Percentiles rank a stretch among this genome's conserved stretches.
Evolutionary conservation across 495 filamentous ascomycete species (phyloP).

Genomic region (Penicillium atrosanguineum): DNA sequence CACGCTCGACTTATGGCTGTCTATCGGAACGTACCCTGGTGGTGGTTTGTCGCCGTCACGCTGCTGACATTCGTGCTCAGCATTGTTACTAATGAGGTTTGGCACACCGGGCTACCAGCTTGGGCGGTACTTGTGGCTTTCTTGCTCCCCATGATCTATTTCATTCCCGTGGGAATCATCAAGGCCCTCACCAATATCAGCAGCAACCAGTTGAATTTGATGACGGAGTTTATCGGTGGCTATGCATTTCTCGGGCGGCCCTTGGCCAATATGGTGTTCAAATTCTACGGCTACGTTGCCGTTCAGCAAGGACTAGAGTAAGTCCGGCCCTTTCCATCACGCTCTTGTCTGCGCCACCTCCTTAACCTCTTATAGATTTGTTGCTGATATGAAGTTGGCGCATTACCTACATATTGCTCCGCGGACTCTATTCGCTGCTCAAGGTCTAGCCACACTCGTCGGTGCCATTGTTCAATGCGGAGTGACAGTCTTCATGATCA

Average conservation of each 20-base stretch:
- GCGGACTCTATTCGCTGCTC: conserved; percentile 64
- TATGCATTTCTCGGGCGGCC: conserved; percentile 68
- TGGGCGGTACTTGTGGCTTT: conserved; percentile 68
- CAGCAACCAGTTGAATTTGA: conserved; percentile 62
- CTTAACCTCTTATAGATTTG: conserved; percentile 48
- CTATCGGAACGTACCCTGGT: conserved; percentile 42
- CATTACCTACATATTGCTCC: conserved; percentile 78
- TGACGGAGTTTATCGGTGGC: conserved; percentile 70
- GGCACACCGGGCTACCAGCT: conserved; percentile 62
- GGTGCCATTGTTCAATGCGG: conserved; percentile 66
- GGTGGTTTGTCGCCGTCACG: conserved; percentile 42
- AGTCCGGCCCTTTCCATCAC: conserved; percentile 28
- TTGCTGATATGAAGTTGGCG: conserved; percentile 74
- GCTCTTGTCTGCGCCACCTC: neutral
- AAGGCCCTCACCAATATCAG: conserved; percentile 68
- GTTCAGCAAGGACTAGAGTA: conserved; percentile 51
- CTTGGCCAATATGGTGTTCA: conserved; percentile 71
- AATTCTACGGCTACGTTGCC: conserved; percentile 72
- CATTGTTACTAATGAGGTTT: conserved; percentile 61
- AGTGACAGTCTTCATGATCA: conserved; percentile 64
- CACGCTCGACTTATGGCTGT: conserved; percentile 40
- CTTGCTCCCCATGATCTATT: conserved; percentile 40
- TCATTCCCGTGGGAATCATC: conserved; percentile 48
- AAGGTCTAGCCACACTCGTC: conserved; percentile 63
- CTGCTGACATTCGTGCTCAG: conserved; percentile 56